A percentile compares a stretch with the other conserved stretches of the same genome.
Conservation (phyloP, 208 protist genomes). For the Leishmania mexicana region DNA sequence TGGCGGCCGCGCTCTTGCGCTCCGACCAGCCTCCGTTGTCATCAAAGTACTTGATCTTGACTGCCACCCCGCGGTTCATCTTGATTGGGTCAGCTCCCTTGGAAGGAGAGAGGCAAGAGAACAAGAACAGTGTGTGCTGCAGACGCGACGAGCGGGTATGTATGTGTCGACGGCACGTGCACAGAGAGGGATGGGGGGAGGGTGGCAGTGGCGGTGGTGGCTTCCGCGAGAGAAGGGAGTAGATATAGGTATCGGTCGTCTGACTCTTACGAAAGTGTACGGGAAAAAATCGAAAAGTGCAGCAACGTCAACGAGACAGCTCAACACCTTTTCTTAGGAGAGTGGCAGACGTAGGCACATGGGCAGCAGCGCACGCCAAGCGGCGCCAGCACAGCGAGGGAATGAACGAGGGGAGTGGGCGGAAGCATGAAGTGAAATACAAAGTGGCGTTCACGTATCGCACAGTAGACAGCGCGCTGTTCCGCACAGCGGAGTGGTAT, state of each 20-base stretch:
- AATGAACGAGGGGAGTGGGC: background rate
- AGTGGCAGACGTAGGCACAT: background rate
- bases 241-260: background rate
- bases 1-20: slow-evolving; percentile 30
- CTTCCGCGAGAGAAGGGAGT: background rate
- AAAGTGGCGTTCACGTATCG: background rate
- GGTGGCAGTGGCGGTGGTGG: background rate
- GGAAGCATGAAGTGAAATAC: background rate
- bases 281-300: background rate
- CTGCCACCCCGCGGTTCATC: slow-evolving; percentile 26
- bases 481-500: background rate
- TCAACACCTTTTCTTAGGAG: background rate
- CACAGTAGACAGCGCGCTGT: background rate
- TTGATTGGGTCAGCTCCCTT: background rate
- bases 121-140: background rate
- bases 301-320: background rate
- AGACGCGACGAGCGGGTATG: background rate
- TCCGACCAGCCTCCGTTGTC: slow-evolving; percentile 71
- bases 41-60: slow-evolving; percentile 79
- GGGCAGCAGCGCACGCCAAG: background rate
- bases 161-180: background rate
- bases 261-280: background rate
- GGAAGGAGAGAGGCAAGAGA: background rate
- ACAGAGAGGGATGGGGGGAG: background rate
- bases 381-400: background rate